These are phyloP conservation scores for Pseudogymnoascus sp. DNA, from an alignment of 2,329 filamentous ascomycete genomes.

Conservation along the genomic window DNA sequence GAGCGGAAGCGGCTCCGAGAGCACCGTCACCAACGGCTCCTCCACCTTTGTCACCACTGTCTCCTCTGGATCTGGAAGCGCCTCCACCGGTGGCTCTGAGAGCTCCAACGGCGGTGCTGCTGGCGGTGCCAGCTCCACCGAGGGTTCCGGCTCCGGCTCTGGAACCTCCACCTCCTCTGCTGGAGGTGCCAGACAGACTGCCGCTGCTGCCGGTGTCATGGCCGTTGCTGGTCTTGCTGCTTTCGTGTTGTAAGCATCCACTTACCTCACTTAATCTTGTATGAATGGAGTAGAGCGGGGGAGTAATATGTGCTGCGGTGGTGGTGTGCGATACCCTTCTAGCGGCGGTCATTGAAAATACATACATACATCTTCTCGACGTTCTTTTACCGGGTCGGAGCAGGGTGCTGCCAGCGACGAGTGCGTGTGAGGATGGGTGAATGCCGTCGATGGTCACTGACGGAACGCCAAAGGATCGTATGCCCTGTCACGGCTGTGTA, in stretches of 20 bases:
- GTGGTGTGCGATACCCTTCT: conserved; percentile 3
- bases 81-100: background rate
- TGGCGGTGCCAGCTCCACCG: conserved; percentile 13
- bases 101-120: conserved; percentile 1
- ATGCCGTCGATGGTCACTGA: conserved; percentile 2
- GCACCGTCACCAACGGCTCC: conserved; percentile 18
- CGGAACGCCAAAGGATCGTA: background rate
- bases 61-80: conserved; percentile 9
- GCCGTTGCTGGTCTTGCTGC: conserved; percentile 7
- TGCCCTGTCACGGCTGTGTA: background rate
- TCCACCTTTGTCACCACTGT: conserved; percentile 20
- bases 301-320: background rate
- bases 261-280: background rate
- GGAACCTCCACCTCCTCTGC: conserved; percentile 11
- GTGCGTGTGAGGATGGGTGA: background rate
- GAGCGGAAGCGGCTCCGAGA: conserved; percentile 1
- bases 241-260: conserved; percentile 3
- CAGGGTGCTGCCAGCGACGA: background rate
- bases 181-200: conserved; percentile 5
- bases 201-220: conserved; percentile 6
- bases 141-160: conserved; percentile 9
- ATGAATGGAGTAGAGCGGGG: background rate
- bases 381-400: background rate
- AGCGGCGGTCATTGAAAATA: background rate
- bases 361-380: conserved; percentile 1